Evolutionary conservation across 169 alveolate species (phyloP).

Genomic region (Plasmodium chabaudi): DNA sequence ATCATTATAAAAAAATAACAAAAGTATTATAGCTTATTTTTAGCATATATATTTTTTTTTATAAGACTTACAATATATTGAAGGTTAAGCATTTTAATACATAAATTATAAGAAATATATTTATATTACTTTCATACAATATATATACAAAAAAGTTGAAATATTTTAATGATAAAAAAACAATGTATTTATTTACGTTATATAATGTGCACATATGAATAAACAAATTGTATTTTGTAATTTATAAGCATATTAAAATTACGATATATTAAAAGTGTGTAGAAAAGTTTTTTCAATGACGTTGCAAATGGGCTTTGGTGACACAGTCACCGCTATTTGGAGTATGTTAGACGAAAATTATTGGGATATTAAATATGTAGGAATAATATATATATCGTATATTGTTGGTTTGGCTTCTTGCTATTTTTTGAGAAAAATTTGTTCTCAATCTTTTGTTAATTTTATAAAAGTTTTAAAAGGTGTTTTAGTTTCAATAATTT

Average conservation of each 20-base stretch:
- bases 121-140: no score
- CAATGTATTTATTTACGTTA: background rate
- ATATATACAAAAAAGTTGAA: no score
- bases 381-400: conserved; percentile 31
- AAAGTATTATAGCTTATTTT: no score
- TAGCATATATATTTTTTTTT: no score
- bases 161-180: no score
- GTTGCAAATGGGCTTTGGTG: background rate
- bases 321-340: background rate
- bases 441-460: conserved; percentile 30
- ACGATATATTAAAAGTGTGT: conserved; percentile 7
- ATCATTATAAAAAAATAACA: no score
- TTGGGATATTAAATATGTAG: conserved; percentile 45
- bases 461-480: conserved; percentile 38
- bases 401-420: conserved; percentile 33
- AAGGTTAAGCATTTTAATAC: no score
- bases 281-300: background rate
- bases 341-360: conserved; percentile 7
- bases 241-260: background rate
- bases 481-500: conserved; percentile 14
- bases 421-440: conserved; percentile 31
- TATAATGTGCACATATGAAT: conserved; percentile 6
- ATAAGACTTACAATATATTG: no score
- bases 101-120: no score
- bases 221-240: conserved; percentile 15